Conservation (phyloP, 345 rosid genomes). For the Dipteronia sinensis region DNA sequence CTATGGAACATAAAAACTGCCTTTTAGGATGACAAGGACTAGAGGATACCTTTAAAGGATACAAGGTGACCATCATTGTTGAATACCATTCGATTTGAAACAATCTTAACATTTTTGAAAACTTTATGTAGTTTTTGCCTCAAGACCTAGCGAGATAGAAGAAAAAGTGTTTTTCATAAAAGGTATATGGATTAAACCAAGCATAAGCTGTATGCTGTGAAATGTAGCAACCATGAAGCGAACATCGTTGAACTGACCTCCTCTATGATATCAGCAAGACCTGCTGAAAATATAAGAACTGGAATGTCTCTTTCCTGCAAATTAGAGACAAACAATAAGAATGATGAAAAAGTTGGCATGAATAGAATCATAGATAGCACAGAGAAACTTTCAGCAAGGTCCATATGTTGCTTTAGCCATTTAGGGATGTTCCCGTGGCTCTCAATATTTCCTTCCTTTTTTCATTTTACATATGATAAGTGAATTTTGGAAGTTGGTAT, state of each 20-base stretch:
- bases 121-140: conserved; percentile 78
- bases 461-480: background rate
- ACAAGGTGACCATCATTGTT: conserved; percentile 56
- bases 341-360: conserved; percentile 5
- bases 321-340: conserved; percentile 6
- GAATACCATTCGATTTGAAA: conserved; percentile 81
- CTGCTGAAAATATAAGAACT: conserved; percentile 87
- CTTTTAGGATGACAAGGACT: background rate
- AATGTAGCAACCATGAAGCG: background rate
- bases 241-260: conserved; percentile 53
- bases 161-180: background rate
- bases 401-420: background rate
- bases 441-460: background rate
- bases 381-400: background rate
- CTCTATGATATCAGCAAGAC: conserved; percentile 93
- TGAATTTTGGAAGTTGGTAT: background rate
- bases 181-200: background rate
- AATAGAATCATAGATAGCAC: background rate
- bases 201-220: background rate
- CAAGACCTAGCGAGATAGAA: conserved; percentile 56
- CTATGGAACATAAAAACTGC: background rate
- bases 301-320: conserved; percentile 76
- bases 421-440: background rate
- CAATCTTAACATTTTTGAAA: conserved; percentile 73
- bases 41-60: conserved; percentile 73